These are phyloP conservation scores for Nectriaceae sp. DNA, from an alignment of 2,329 filamentous ascomycete genomes.

Conservation along the genomic window DNA sequence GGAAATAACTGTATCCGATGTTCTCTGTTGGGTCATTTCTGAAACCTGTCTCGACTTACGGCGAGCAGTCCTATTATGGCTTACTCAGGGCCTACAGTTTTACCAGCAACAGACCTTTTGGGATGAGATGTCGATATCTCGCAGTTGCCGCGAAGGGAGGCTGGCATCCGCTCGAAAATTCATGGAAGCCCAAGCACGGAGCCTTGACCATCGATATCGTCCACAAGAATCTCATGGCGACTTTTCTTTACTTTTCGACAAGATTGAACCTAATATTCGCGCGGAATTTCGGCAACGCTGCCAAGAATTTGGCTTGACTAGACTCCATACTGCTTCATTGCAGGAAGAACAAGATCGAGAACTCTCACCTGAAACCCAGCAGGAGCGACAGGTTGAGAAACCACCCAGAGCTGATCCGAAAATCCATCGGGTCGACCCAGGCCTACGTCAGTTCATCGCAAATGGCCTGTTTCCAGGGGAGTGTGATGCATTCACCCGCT, in stretches of 20 bases:
- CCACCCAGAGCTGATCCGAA: constrained; percentile 39
- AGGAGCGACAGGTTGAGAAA: constrained; percentile 56
- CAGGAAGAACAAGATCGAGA: constrained; percentile 72
- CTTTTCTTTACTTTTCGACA: neutral
- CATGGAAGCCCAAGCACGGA: constrained; percentile 56
- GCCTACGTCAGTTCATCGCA: constrained; percentile 33
- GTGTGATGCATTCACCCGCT: constrained; percentile 7
- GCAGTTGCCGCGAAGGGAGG: neutral
- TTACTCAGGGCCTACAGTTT: constrained; percentile 57
- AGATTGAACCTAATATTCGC: neutral
- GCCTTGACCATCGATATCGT: constrained; percentile 53
- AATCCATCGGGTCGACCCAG: constrained; percentile 43
- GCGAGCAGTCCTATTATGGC: constrained; percentile 33
- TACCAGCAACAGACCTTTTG: constrained; percentile 43
- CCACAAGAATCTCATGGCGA: constrained; percentile 24
- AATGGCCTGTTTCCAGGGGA: constrained; percentile 3
- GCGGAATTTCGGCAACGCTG: neutral
- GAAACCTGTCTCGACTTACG: constrained; percentile 18
- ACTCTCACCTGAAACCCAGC: constrained; percentile 63
- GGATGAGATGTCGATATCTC: constrained; percentile 6
- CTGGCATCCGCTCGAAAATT: constrained; percentile 41
- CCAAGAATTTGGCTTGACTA: constrained; percentile 10
- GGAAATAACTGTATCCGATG: constrained; percentile 50
- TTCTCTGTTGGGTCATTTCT: constrained; percentile 60
- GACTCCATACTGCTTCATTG: constrained; percentile 32